Percentiles rank a stretch among this genome's conserved stretches.
These are phyloP conservation scores for Hypoxylon sp. DNA, from an alignment of 2,329 filamentous ascomycete species.

Conservation along the genomic window DNA sequence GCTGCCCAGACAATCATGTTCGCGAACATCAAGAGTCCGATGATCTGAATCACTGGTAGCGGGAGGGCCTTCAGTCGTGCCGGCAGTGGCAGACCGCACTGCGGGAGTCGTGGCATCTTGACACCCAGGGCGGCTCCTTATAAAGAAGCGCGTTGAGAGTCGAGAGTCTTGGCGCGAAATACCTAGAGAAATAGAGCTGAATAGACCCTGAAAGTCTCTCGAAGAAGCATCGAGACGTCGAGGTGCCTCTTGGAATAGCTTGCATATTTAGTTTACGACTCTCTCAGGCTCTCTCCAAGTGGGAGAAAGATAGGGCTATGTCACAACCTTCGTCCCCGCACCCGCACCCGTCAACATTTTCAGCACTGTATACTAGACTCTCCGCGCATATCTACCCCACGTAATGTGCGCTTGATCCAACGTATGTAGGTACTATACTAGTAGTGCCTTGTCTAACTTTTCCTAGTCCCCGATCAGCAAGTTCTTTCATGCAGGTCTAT, in stretches of 20 bases:
- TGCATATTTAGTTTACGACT: background rate
- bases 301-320: conserved; percentile 8
- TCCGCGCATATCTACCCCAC: conserved; percentile 11
- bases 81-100: conserved; percentile 38
- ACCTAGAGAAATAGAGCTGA: background rate
- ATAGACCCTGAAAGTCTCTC: background rate
- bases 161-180: background rate
- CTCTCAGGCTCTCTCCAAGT: background rate
- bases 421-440: no score
- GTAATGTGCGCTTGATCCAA: conserved; percentile 20
- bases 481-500: conserved; percentile 24
- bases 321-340: conserved; percentile 24
- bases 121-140: background rate
- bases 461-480: conserved; percentile 9
- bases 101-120: conserved; percentile 37
- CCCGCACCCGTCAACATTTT: conserved; percentile 19
- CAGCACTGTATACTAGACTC: conserved; percentile 9
- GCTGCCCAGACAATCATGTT: conserved; percentile 70
- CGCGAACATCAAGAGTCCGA: conserved; percentile 62
- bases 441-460: conserved; percentile 19
- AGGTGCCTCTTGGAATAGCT: background rate
- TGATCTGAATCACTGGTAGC: conserved; percentile 60
- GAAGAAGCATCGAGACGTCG: background rate
- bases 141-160: background rate
- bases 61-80: conserved; percentile 50